A percentile compares a stretch with the other conserved stretches of the same genome.
These are phyloP conservation scores for Tylopilus sp. DNA, from an alignment of 768 basidiomycete genomes.

Conservation along the genomic window DNA sequence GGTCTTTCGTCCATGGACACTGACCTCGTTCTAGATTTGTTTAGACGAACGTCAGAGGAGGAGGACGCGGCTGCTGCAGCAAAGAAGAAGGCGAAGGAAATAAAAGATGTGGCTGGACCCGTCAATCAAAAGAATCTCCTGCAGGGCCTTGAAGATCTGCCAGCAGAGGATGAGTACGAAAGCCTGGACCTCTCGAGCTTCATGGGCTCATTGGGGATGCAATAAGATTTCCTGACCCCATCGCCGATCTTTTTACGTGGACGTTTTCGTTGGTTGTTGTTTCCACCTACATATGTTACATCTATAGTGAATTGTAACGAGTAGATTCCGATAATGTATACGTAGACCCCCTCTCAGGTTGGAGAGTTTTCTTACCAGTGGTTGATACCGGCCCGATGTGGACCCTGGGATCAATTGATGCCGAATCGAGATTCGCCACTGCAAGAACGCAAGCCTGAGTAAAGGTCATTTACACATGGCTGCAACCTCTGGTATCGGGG, in stretches of 20 bases:
- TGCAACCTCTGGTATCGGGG: slow-evolving; percentile 66
- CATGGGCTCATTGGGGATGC: slow-evolving; percentile 74
- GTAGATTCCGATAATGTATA: slow-evolving; percentile 34
- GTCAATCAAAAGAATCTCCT: slow-evolving; percentile 79
- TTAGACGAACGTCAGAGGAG: slow-evolving; percentile 72
- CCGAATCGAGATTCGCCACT: too few relatives aligned
- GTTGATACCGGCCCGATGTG: too few relatives aligned
- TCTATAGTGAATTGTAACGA: slow-evolving; percentile 34
- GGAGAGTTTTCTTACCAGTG: slow-evolving; percentile 19
- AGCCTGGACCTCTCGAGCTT: slow-evolving; percentile 82
- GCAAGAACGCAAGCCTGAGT: too few relatives aligned
- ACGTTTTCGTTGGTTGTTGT: slow-evolving; percentile 14
- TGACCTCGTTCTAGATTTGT: slow-evolving; percentile 92
- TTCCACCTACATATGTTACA: slow-evolving; percentile 31
- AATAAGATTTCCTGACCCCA: slow-evolving; percentile 22
- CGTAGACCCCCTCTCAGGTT: slow-evolving; percentile 20
- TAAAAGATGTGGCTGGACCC: slow-evolving; percentile 53
- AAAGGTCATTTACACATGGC: slow-evolving; percentile 53
- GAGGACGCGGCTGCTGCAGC: slow-evolving; percentile 61
- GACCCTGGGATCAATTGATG: too few relatives aligned
- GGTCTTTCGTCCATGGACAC: slow-evolving; percentile 96
- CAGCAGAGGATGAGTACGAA: slow-evolving; percentile 90
- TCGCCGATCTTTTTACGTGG: slow-evolving; percentile 16
- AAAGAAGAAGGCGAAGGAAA: slow-evolving; percentile 49
- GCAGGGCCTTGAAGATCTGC: slow-evolving; percentile 88